Evolutionary conservation across 1,284 basidiomycete genomes (phyloP).

Genomic region (Malassezia sp.): DNA sequence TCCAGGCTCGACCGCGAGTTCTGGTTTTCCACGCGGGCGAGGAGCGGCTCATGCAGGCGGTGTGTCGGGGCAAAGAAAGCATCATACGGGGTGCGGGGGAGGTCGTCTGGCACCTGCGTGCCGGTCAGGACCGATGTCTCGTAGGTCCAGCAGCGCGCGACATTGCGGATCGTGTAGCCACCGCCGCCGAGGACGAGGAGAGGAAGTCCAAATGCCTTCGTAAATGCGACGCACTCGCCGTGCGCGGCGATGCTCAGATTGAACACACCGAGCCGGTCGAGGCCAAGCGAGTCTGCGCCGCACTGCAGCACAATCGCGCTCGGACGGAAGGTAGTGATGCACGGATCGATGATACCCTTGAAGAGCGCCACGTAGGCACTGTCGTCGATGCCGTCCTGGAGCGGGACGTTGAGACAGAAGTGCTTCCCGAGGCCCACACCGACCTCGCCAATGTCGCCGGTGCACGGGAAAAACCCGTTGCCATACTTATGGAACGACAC

Average conservation of each 20-base stretch:
- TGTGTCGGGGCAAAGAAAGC: constrained; percentile 85
- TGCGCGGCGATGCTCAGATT: constrained; percentile 98
- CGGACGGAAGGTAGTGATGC: constrained; percentile 77
- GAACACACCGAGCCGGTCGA: constrained; percentile 89
- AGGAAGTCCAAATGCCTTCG: constrained; percentile 80
- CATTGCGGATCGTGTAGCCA: constrained; percentile 81
- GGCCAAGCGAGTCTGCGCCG: constrained; percentile 88
- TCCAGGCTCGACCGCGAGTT: constrained; percentile 65
- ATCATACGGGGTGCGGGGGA: constrained; percentile 82
- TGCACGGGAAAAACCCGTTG: constrained; percentile 72
- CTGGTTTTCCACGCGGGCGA: constrained; percentile 80
- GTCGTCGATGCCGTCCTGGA: constrained; percentile 94
- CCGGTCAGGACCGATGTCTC: constrained; percentile 74
- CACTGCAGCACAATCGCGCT: constrained; percentile 89
- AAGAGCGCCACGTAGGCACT: constrained; percentile 90
- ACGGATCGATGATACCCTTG: constrained; percentile 89
- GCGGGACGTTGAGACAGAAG: constrained; percentile 86
- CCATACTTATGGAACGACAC: constrained; percentile 99
- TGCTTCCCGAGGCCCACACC: constrained; percentile 61
- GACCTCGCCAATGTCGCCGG: constrained; percentile 42
- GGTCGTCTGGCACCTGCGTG: constrained; percentile 66
- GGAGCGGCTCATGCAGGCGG: constrained; percentile 82
- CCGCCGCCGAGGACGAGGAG: constrained; percentile 85
- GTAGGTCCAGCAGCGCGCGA: constrained; percentile 97
- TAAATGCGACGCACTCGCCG: constrained; percentile 93